These are phyloP conservation scores for Rhizoclosmatium globosum DNA, from an alignment of 192 early-diverging fungal genomes.

Conservation along the genomic window DNA sequence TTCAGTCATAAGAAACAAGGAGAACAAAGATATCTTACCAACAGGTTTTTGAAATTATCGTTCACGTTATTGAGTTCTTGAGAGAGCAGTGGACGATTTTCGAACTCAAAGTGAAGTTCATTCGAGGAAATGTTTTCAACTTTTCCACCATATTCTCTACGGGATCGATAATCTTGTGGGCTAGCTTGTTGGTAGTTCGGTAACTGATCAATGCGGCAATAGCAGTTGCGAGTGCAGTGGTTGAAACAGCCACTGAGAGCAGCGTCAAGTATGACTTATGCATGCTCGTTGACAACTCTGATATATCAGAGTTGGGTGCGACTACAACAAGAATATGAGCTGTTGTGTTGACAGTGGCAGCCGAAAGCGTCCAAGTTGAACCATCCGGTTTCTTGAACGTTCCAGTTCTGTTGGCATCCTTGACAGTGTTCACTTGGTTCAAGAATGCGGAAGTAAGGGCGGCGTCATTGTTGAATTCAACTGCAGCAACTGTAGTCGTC, in stretches of 20 bases:
- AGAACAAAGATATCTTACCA: conserved; percentile 30
- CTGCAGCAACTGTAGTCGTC: background rate
- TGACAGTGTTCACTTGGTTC: background rate
- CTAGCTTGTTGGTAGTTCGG: conserved; percentile 13
- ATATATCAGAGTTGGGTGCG: conserved; percentile 34
- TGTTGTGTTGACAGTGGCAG: conserved; percentile 19
- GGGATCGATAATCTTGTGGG: conserved; percentile 20
- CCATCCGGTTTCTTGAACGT: background rate
- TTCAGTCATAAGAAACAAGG: background rate
- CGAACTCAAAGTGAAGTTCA: conserved; percentile 26
- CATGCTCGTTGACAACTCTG: conserved; percentile 9
- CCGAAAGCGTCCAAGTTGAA: conserved; percentile 19
- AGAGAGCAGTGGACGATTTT: background rate
- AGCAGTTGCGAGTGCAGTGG: background rate
- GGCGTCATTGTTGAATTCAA: conserved; percentile 24
- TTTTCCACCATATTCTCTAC: conserved; percentile 25
- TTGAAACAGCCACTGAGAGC: background rate
- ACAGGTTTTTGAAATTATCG: conserved; percentile 32
- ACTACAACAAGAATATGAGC: conserved; percentile 21
- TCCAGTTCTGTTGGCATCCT: background rate
- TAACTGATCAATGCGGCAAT: background rate
- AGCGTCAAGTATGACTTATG: background rate
- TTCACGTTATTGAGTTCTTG: conserved; percentile 29
- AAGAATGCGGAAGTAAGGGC: conserved; percentile 11
- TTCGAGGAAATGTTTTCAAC: background rate